Evolutionary conservation across 2,329 filamentous ascomycete genomes (phyloP), one percentile per base, ranked within the genome.

Genomic region (Pseudogymnoascus pannorum): DNA sequence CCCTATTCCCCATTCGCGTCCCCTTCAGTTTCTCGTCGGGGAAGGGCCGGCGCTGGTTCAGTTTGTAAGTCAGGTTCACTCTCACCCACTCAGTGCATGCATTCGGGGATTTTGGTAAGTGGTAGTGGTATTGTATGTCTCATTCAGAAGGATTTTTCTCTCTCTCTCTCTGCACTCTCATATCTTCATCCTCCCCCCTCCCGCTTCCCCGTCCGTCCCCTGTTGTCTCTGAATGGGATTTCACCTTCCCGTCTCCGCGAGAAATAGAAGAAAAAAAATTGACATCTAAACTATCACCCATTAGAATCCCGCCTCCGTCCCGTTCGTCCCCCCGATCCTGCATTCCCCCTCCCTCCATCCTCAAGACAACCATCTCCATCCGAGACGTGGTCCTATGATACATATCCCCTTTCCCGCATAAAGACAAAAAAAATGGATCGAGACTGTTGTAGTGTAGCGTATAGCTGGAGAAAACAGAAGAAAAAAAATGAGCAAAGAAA

Each of bases 351-450:
- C 22, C 42, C 26, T 16, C 40, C 33, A 12, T 29, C 44, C 24
- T 31, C 48, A 54, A 54, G 48, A 54, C 48, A 31, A 11, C 26
- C 4, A 9, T n/a, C 8, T n/a, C 48, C 2, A n/a, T n/a, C n/a
- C n/a, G n/a, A n/a, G n/a, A n/a, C n/a, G n/a, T n/a, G n/a, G n/a
- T 31, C 48, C 26, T 54, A 54, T 54, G 48, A 54, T 54, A 54
- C 48, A 54, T 51, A 31, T 54, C n/a, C 20, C 20, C 44, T 16
- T 16, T 26, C 48, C 48, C 1, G 26, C n/a, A 18, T 18, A 51
- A 31, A 31, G 18, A 6, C 3, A 16, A 51, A 29, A 14, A 54
- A 31, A 8, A 8, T 8, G 9, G 11, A 18, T 12, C 24, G 26
- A 54, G 26, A 54, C 26, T 54, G 48, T 54, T 31, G 40, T 44